Conservation (phyloP, 306 rosid genomes). For the Psophocarpus tetragonolobus region DNA sequence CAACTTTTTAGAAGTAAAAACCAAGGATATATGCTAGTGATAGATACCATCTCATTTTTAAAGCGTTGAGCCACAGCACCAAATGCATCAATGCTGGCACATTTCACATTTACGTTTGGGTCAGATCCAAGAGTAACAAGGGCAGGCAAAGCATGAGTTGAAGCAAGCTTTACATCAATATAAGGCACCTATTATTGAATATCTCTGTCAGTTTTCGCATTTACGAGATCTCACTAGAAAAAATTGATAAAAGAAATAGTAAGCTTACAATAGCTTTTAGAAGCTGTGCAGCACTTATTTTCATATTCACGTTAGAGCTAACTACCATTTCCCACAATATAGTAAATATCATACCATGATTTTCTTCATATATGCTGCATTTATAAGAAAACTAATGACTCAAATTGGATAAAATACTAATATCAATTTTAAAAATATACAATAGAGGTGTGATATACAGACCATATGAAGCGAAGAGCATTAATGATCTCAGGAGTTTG, state of each 20-base stretch:
- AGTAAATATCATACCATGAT: slow-evolving; percentile 68
- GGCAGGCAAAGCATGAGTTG: slow-evolving; percentile 81
- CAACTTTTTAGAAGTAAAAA: slow-evolving; percentile 16
- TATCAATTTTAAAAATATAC: background rate
- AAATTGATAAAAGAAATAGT: slow-evolving; percentile 21
- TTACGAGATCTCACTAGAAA: slow-evolving; percentile 28
- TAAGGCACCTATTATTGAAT: slow-evolving; percentile 69
- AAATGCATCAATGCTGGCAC: slow-evolving; percentile 83
- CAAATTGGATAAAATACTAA: slow-evolving; percentile 27
- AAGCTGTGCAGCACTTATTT: slow-evolving; percentile 69
- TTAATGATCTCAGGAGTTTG: slow-evolving; percentile 62
- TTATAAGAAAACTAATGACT: slow-evolving; percentile 25
- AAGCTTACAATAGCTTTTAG: slow-evolving; percentile 75
- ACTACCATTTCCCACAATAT: slow-evolving; percentile 96
- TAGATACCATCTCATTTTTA: slow-evolving; percentile 69
- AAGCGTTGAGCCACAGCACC: slow-evolving; percentile 92
- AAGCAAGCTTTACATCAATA: slow-evolving; percentile 72
- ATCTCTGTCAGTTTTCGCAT: slow-evolving; percentile 32
- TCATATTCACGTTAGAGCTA: slow-evolving; percentile 63
- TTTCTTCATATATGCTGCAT: slow-evolving; percentile 79
- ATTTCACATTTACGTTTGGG: slow-evolving; percentile 74
- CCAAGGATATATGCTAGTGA: slow-evolving; percentile 21
- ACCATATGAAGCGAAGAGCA: slow-evolving; percentile 92
- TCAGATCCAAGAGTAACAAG: slow-evolving; percentile 87
- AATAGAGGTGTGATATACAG: slow-evolving; percentile 37